Percentiles rank a stretch among this genome's conserved stretches.
Evolutionary conservation across 345 rosid species (phyloP).

Genomic region (Eucalyptus dawsonii): DNA sequence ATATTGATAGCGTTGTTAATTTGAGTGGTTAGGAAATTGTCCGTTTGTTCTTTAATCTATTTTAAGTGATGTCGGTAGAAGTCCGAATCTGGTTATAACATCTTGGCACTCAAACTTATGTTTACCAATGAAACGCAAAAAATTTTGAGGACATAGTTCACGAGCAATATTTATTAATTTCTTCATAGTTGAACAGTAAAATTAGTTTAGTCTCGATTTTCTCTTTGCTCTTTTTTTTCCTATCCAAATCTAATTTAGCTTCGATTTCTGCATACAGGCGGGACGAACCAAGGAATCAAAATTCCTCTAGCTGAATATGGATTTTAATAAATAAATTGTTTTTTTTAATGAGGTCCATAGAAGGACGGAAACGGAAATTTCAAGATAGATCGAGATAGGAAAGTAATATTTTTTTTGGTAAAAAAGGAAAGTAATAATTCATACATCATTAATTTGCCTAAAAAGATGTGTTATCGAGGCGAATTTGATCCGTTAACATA

Average conservation of each 20-base stretch:
- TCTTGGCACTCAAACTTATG: neutral
- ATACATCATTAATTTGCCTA: neutral
- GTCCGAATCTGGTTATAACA: neutral
- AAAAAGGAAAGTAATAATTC: neutral
- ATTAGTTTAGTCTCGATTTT: neutral
- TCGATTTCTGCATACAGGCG: accelerated
- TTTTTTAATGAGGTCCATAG: neutral
- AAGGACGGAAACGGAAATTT: neutral
- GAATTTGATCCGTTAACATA: neutral
- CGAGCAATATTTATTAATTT: no score
- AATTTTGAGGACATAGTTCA: neutral
- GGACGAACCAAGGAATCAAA: neutral
- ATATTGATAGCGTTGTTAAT: neutral
- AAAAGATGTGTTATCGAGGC: neutral
- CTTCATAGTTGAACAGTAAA: no score
- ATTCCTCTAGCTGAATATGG: neutral
- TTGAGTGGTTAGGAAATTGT: neutral
- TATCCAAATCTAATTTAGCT: neutral
- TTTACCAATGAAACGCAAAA: neutral
- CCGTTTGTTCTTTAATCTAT: no score
- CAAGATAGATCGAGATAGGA: neutral
- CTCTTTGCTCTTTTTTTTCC: neutral
- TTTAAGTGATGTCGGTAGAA: neutral
- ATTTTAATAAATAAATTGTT: neutral
- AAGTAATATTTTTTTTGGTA: no score